These are phyloP conservation scores for Aspergillus avenaceus DNA, from an alignment of 495 filamentous ascomycete genomes.

Conservation along the genomic window DNA sequence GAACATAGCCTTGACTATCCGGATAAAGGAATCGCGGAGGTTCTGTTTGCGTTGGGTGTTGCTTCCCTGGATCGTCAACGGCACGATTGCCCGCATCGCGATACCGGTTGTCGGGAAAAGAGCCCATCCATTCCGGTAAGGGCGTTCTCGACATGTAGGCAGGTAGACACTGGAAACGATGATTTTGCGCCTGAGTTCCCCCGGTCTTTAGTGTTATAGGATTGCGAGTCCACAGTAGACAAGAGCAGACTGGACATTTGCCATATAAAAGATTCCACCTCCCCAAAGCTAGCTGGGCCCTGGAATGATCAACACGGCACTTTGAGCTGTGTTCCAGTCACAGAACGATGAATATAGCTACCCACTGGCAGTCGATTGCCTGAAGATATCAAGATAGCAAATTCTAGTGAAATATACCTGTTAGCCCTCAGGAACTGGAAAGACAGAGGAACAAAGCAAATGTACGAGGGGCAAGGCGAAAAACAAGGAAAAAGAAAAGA, in stretches of 20 bases:
- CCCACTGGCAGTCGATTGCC: constrained; percentile 5
- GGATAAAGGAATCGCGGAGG: constrained; percentile 21
- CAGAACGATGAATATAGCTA: constrained; percentile 3
- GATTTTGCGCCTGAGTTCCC: neutral
- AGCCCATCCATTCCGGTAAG: constrained; percentile 14
- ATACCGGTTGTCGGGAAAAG: constrained; percentile 12
- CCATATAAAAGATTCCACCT: constrained; percentile 2
- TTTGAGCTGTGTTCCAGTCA: neutral
- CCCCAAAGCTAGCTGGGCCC: neutral
- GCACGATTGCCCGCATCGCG: constrained; percentile 2
- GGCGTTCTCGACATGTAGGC: constrained; percentile 24
- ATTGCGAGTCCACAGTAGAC: neutral
- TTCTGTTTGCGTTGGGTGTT: constrained; percentile 6
- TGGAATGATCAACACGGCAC: neutral
- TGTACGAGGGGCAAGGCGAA: constrained; percentile 5
- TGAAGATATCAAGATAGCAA: constrained; percentile 6
- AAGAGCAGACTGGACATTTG: neutral
- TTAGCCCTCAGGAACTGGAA: constrained; percentile 7
- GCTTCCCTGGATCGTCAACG: constrained; percentile 10
- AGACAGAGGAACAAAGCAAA: constrained; percentile 12
- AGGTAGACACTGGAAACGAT: neutral
- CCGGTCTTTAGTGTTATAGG: neutral
- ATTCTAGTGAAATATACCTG: constrained; percentile 11
- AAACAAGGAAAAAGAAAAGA: constrained; percentile 1
- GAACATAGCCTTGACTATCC: constrained; percentile 18